Evolutionary conservation across 2,329 filamentous ascomycete genomes (phyloP).

Genomic region (Exophiala xenobiotica): DNA sequence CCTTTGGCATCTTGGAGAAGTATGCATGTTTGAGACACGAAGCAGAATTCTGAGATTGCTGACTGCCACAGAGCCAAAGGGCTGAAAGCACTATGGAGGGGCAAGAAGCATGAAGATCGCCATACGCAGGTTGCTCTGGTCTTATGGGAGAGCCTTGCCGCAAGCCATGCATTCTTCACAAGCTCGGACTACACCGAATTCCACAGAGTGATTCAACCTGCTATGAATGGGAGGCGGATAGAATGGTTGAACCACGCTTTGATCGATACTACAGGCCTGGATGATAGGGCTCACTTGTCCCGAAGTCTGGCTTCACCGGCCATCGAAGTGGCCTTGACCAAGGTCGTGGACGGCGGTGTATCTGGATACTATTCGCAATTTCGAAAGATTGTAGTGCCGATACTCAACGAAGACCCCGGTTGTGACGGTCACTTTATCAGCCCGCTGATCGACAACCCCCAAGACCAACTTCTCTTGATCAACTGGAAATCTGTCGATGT

Average conservation of each 20-base stretch:
- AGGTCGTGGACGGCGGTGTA: slow-evolving; percentile 19
- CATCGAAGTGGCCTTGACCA: slow-evolving; percentile 19
- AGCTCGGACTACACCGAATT: slow-evolving; percentile 14
- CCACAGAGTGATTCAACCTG: slow-evolving; percentile 15
- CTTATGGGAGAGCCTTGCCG: slow-evolving; percentile 12
- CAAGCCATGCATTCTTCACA: slow-evolving; percentile 18
- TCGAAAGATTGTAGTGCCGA: slow-evolving; percentile 11
- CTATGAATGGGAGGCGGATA: slow-evolving; percentile 15
- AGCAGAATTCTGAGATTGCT: neutral
- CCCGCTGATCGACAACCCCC: slow-evolving; percentile 14
- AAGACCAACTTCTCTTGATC: slow-evolving; percentile 18
- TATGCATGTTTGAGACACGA: neutral
- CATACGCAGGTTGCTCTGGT: slow-evolving; percentile 16
- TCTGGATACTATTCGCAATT: slow-evolving; percentile 16
- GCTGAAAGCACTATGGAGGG: slow-evolving; percentile 14
- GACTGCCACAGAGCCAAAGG: slow-evolving; percentile 12
- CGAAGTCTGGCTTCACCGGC: slow-evolving; percentile 6
- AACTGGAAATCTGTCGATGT: slow-evolving; percentile 22
- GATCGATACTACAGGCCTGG: slow-evolving; percentile 6
- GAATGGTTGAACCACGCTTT: slow-evolving; percentile 16
- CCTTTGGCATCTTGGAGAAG: slow-evolving; percentile 13
- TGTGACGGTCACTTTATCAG: slow-evolving; percentile 19
- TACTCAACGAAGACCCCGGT: slow-evolving; percentile 13
- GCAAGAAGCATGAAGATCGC: slow-evolving; percentile 18
- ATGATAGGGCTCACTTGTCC: slow-evolving; percentile 10